Conservation (phyloP, 2,329 filamentous ascomycete genomes). For the Colletotrichum sp. region DNA sequence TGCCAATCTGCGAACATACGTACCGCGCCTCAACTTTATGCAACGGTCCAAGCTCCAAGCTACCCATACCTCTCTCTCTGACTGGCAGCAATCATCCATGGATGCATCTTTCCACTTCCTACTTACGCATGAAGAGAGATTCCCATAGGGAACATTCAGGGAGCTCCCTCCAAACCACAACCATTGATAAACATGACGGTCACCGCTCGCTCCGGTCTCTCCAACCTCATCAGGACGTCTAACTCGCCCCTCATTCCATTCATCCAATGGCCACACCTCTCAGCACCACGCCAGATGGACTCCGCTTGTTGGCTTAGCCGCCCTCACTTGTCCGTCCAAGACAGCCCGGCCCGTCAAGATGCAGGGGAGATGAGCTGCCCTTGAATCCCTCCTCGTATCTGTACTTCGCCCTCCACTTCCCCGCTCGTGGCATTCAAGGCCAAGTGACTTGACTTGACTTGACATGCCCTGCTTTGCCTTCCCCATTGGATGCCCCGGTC, state of each 20-base stretch:
- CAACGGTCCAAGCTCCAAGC: background rate
- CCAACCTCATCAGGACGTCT: background rate
- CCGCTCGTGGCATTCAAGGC: background rate
- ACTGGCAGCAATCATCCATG: background rate
- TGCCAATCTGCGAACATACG: background rate
- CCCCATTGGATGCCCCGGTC: background rate
- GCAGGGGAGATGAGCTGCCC: background rate
- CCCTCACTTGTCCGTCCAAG: background rate
- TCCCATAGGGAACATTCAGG: background rate
- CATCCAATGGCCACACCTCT: background rate
- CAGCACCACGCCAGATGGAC: background rate
- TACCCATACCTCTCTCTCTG: background rate
- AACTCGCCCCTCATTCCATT: background rate
- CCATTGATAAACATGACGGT: background rate
- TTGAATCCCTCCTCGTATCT: conserved; percentile 1
- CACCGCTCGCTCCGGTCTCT: background rate
- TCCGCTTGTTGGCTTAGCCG: conserved; percentile 2
- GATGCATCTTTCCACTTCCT: background rate
- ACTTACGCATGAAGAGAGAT: background rate
- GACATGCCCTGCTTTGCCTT: background rate
- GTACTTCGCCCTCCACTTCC: background rate
- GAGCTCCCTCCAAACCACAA: background rate
- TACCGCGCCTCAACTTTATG: background rate
- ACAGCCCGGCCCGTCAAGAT: background rate
- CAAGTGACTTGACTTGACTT: background rate